Evolutionary conservation across 345 rosid genomes (phyloP).

Genomic region (Jatropha curcas): DNA sequence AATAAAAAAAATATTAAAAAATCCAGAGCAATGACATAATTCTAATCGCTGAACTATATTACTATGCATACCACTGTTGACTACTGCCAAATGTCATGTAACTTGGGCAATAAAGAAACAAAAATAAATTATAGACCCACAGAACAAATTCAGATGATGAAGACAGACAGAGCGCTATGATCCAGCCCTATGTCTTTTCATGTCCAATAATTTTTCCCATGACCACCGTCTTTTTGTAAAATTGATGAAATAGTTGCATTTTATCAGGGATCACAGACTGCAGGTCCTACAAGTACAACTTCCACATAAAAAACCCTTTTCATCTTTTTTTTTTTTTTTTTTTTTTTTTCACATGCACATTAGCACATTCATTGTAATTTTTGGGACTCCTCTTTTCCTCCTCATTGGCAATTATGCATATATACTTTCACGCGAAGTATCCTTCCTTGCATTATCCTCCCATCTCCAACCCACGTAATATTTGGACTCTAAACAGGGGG

Average conservation of each 20-base stretch:
- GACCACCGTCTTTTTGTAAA: not conserved
- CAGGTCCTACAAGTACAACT: not conserved
- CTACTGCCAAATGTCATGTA: not conserved
- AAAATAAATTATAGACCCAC: not conserved
- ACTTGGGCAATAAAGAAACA: not conserved
- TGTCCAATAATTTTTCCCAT: not conserved
- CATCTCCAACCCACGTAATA: too few species aligned
- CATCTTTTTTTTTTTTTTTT: too few species aligned
- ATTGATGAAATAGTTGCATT: too few species aligned
- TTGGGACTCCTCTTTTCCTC: too few species aligned
- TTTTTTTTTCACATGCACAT: too few species aligned
- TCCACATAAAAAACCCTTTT: too few species aligned
- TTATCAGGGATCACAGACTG: not conserved
- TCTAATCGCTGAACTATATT: not conserved
- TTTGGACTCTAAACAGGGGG: too few species aligned
- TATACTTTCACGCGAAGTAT: too few species aligned
- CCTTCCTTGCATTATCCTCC: too few species aligned
- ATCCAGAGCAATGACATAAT: not conserved
- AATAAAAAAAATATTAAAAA: not conserved
- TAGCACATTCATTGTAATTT: too few species aligned
- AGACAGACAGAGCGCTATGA: not conserved
- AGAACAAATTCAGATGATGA: not conserved
- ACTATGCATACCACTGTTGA: not conserved
- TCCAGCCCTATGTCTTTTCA: not conserved
- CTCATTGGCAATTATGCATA: too few species aligned